A percentile compares a stretch with the other conserved stretches of the same genome.
Evolutionary conservation across 805 yeast genomes (phyloP).

Genomic region (Candida maesae): DNA sequence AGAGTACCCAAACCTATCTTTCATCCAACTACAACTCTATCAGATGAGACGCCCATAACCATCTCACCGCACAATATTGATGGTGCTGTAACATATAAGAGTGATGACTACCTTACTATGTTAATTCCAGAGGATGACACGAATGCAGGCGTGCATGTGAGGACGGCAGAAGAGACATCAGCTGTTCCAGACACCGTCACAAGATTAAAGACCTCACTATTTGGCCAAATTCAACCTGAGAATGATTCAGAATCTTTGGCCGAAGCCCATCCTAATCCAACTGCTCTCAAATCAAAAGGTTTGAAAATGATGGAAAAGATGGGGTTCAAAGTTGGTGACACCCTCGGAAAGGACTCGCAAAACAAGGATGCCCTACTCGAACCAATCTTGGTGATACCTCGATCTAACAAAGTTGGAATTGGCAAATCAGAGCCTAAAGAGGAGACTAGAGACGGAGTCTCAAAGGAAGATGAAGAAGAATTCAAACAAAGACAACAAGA

Average conservation of each 20-base stretch:
- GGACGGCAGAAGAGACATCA: no score
- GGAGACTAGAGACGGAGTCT: conserved; percentile 2
- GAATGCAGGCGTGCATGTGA: no score
- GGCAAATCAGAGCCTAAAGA: conserved; percentile 7
- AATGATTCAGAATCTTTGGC: not conserved
- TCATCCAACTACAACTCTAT: not conserved
- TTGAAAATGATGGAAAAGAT: conserved; percentile 52
- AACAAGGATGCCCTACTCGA: conserved; percentile 25
- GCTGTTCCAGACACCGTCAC: conserved; percentile 6
- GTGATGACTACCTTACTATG: no score
- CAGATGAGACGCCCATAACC: no score
- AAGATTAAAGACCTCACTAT: conserved; percentile 18
- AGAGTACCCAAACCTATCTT: conserved; percentile 16
- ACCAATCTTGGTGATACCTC: conserved; percentile 30
- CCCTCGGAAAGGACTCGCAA: conserved; percentile 34
- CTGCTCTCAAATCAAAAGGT: conserved; percentile 38
- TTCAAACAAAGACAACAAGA: conserved; percentile 22
- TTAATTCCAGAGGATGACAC: no score
- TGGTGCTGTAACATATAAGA: no score
- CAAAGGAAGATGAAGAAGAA: conserved; percentile 15
- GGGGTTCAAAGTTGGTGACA: conserved; percentile 51
- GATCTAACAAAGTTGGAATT: conserved; percentile 23
- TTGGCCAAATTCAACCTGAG: conserved; percentile 14
- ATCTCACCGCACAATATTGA: no score
- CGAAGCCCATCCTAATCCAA: not conserved